phyloP scores from a whole-genome alignment of 371 early-diverging fungal species.

The Sporodiniella umbellata region DNA sequence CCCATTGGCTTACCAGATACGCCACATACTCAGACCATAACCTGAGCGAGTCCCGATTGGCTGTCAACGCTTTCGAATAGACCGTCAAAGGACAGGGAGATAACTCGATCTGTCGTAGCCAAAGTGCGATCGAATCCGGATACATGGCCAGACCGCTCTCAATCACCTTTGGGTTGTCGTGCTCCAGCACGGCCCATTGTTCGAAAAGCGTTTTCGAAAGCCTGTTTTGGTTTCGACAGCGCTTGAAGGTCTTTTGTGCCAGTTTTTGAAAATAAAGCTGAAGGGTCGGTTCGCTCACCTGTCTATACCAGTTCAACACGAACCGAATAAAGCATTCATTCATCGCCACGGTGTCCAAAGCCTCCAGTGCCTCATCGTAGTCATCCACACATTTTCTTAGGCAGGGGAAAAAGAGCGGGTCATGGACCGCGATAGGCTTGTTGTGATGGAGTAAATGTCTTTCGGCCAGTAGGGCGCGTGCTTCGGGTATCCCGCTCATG shows the following conservation, averaged over 20 bases:
- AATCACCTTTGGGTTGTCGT: slow-evolving; percentile 20
- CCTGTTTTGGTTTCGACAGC: slow-evolving; percentile 32
- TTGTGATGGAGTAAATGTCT: slow-evolving; percentile 33
- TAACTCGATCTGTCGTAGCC: slow-evolving; percentile 34
- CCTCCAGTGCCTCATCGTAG: slow-evolving; percentile 42
- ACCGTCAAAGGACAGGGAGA: slow-evolving; percentile 18
- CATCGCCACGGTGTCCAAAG: slow-evolving; percentile 37
- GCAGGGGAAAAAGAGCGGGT: slow-evolving; percentile 57
- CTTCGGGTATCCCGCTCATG: slow-evolving; percentile 53
- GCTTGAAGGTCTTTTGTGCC: slow-evolving; percentile 40
- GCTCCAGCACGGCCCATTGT: slow-evolving; percentile 33
- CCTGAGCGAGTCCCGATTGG: slow-evolving; percentile 31
- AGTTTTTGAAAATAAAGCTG: slow-evolving; percentile 53
- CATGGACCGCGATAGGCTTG: slow-evolving; percentile 20
- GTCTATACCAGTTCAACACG: slow-evolving; percentile 44
- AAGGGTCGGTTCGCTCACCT: slow-evolving; percentile 57
- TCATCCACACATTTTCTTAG: slow-evolving; percentile 49
- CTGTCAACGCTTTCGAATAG: slow-evolving; percentile 31
- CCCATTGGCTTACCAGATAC: slow-evolving; percentile 26
- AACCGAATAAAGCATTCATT: slow-evolving; percentile 63
- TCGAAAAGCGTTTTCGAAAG: slow-evolving; percentile 48
- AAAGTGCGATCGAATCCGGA: slow-evolving; percentile 39
- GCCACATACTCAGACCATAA: slow-evolving; percentile 51
- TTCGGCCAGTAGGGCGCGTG: slow-evolving; percentile 62
- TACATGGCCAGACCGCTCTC: slow-evolving; percentile 35